These are phyloP conservation scores for Lathyrus sativus DNA, from an alignment of 306 rosid genomes.

Conservation along the genomic window DNA sequence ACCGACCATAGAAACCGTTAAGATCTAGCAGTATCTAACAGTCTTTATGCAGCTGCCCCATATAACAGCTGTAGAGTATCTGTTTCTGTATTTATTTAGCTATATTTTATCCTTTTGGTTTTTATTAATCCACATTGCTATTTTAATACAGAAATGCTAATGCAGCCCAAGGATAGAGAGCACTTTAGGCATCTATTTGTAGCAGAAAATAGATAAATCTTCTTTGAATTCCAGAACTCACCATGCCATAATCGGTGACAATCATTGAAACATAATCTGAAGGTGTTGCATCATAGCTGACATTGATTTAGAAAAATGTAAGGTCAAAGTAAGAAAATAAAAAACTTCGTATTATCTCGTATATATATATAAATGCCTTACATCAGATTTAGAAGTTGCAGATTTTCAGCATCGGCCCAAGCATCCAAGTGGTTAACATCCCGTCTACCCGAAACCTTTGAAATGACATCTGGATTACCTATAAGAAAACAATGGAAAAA, in stretches of 20 bases:
- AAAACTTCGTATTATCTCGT: constrained; percentile 2
- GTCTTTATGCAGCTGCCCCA: background rate
- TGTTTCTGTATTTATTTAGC: background rate
- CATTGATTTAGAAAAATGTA: constrained; percentile 28
- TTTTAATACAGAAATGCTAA: background rate
- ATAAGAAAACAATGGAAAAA: constrained; percentile 34
- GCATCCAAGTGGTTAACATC: constrained; percentile 50
- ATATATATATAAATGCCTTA: constrained; percentile 35
- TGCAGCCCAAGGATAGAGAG: background rate
- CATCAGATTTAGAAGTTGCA: constrained; percentile 55
- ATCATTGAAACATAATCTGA: constrained; percentile 50
- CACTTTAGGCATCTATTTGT: background rate
- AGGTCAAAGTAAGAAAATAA: constrained; percentile 34
- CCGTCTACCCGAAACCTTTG: constrained; percentile 45
- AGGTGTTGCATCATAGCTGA: constrained; percentile 55
- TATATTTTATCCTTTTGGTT: background rate
- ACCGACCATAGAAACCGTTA: no score
- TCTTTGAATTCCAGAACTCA: constrained; percentile 32
- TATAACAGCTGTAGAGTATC: background rate
- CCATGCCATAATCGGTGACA: constrained; percentile 51
- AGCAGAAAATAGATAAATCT: constrained; percentile 27
- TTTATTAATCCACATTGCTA: constrained; percentile 12
- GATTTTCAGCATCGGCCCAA: constrained; percentile 42
- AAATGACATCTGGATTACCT: constrained; percentile 51
- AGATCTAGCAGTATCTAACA: background rate